Base-by-base conservation (phyloP, 768 basidiomycete genomes). In the Boletales sp. region DNA sequence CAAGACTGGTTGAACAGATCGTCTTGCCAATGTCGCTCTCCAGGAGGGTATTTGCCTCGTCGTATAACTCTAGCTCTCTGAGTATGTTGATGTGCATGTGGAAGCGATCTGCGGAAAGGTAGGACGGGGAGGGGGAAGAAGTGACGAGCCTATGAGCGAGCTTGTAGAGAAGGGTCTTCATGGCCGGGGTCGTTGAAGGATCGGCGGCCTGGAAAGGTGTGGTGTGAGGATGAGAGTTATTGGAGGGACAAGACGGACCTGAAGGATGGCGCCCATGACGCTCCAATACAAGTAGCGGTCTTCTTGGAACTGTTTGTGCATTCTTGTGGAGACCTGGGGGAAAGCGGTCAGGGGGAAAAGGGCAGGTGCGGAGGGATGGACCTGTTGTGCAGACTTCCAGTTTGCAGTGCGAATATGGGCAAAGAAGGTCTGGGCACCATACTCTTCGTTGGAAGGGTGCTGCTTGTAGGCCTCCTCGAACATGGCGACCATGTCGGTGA, bases 381-480 rank as follows among this genome's bases (percentile, higher is more conserved):
- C 89, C 74, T 86, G 84, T 65, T 93, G 91, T 19, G 87, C 89
- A 40, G 83, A 79, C 66, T 91, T 93, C 91, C 91, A 93, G 56
- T 87, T 83, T 14, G 78, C 78, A 31, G 85, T 81, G 52, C 88
- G 81, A 32, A 86, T 81, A 61, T 91, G 87, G 17, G 90, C 89
- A 63, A 90, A 87, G 72, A 93, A 93, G 0, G 87, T 84, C 64
- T 93, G 90, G 19, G 79, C 78, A 18, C 85, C 90, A 9, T 91
- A 80, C 53, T 93, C 90, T 63, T 93, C 91, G 60, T 90, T 91
- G 5, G 68, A 59, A 17, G 90, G 90, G 51, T 87, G 82, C 54
- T 84, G 82, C 67, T 86, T 90, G 72, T 80, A 91, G 2, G 90
- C 90, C 43, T 89, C 84, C 54, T 92, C 91, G 60, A 87, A 92